Conservation (phyloP, 2,329 filamentous ascomycete species). For the Penicillium nordicum region DNA sequence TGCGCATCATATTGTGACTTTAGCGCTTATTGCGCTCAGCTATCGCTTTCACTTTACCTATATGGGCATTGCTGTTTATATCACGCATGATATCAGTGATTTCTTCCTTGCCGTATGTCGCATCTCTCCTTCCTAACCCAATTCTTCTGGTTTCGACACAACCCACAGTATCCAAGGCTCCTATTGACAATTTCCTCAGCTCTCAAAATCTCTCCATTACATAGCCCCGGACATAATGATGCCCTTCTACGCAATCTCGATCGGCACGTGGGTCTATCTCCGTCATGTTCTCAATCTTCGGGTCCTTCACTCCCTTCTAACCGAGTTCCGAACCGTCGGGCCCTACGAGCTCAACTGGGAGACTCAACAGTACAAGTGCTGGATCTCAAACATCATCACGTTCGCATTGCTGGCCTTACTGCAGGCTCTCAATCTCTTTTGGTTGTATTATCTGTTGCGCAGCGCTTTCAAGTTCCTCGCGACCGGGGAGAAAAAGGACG, state of each 20-base stretch:
- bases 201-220: slow-evolving; percentile 87
- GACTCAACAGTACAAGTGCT: slow-evolving; percentile 43
- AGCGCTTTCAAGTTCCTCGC: slow-evolving; percentile 35
- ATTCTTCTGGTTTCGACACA: not conserved
- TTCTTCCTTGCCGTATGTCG: slow-evolving; percentile 79
- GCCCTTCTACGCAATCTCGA: slow-evolving; percentile 78
- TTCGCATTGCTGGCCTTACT: slow-evolving; percentile 38
- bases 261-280: slow-evolving; percentile 78
- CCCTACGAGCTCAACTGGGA: slow-evolving; percentile 45
- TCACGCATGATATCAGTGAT: slow-evolving; percentile 87
- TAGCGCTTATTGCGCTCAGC: slow-evolving; percentile 74
- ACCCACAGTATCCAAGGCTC: not conserved
- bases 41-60: slow-evolving; percentile 95
- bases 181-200: slow-evolving; percentile 46
- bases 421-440: slow-evolving; percentile 43
- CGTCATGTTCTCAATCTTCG: slow-evolving; percentile 63
- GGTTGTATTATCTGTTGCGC: slow-evolving; percentile 39
- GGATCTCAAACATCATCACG: slow-evolving; percentile 41
- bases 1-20: slow-evolving; percentile 80
- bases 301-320: slow-evolving; percentile 40
- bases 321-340: slow-evolving; percentile 41
- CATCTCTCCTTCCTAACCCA: not conserved
- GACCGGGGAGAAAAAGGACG: slow-evolving; percentile 35
- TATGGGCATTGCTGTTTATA: slow-evolving; percentile 85
- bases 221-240: slow-evolving; percentile 69